These are phyloP conservation scores for Aspergillus sp. DNA, from an alignment of 2,329 filamentous ascomycete species.

Conservation along the genomic window DNA sequence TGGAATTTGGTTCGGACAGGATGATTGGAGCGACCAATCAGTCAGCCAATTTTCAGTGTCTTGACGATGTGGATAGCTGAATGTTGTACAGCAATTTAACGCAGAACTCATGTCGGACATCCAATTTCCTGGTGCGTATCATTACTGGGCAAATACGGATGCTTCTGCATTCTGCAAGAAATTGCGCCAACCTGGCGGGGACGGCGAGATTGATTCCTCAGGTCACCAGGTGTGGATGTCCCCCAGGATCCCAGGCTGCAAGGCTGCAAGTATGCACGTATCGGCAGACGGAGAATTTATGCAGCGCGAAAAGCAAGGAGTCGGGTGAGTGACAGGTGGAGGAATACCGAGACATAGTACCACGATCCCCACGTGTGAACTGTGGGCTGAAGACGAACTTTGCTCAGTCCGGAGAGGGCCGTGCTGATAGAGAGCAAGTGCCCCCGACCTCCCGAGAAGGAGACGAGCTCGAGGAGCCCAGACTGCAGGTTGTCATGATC, in stretches of 20 bases:
- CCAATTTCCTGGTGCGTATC: background rate
- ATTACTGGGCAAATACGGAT: background rate
- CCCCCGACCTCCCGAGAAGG: background rate
- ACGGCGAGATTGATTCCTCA: background rate
- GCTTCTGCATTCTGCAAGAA: too few species aligned
- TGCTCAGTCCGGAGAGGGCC: background rate
- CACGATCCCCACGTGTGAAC: background rate
- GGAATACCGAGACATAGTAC: background rate
- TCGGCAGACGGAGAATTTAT: background rate
- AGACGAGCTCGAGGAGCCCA: background rate
- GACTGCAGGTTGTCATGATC: background rate
- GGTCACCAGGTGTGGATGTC: too few species aligned
- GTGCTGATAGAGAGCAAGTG: background rate
- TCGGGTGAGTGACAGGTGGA: background rate
- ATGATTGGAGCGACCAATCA: background rate
- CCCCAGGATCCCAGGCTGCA: background rate
- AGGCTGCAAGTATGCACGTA: too few species aligned
- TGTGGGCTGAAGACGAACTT: background rate
- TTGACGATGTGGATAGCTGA: conserved; percentile 1
- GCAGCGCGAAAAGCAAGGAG: background rate
- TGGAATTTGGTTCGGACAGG: background rate
- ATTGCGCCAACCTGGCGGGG: background rate
- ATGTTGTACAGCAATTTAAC: conserved; percentile 5
- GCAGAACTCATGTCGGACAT: background rate
- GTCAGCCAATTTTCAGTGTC: background rate